A percentile compares a stretch with the other conserved stretches of the same genome.
phyloP scores from a whole-genome alignment of 768 basidiomycete genomes.

The Infundibulicybe gibba region DNA sequence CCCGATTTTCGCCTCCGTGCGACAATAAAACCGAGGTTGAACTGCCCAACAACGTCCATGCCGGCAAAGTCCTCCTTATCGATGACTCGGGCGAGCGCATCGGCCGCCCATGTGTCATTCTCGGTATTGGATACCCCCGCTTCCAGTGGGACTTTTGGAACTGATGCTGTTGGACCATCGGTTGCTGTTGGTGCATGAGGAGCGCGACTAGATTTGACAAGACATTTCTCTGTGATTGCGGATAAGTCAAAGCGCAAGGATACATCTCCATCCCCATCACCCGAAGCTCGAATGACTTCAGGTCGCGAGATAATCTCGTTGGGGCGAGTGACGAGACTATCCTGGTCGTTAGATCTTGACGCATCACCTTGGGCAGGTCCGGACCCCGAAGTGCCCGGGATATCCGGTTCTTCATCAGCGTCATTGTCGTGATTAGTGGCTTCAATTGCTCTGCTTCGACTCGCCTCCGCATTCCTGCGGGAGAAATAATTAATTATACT shows the following conservation, averaged over 20 bases:
- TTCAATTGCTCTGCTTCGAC: not conserved
- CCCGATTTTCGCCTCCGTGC: constrained; percentile 50
- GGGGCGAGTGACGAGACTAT: not conserved
- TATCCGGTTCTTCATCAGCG: not conserved
- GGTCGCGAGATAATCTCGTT: constrained; percentile 22
- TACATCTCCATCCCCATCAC: constrained; percentile 13
- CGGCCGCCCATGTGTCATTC: constrained; percentile 52
- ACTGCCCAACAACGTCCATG: constrained; percentile 92
- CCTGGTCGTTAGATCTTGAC: too few species aligned
- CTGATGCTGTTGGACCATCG: not conserved
- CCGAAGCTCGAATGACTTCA: constrained; percentile 37
- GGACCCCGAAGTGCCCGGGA: constrained; percentile 3
- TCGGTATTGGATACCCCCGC: constrained; percentile 39
- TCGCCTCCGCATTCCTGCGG: not conserved
- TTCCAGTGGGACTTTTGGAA: constrained; percentile 23
- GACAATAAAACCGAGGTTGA: constrained; percentile 94
- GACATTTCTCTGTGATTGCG: constrained; percentile 22
- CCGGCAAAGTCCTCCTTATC: constrained; percentile 77
- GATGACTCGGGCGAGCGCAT: constrained; percentile 79
- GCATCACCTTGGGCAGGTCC: not conserved
- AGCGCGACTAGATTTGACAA: constrained; percentile 2
- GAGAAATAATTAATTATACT: too few species aligned
- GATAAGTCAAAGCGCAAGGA: constrained; percentile 30
- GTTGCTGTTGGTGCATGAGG: not conserved
- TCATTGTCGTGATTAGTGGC: not conserved